Percentiles rank a stretch among this genome's conserved stretches.
phyloP scores from a whole-genome alignment of 1,284 basidiomycete genomes.

The Afroboletus lepidellus region DNA sequence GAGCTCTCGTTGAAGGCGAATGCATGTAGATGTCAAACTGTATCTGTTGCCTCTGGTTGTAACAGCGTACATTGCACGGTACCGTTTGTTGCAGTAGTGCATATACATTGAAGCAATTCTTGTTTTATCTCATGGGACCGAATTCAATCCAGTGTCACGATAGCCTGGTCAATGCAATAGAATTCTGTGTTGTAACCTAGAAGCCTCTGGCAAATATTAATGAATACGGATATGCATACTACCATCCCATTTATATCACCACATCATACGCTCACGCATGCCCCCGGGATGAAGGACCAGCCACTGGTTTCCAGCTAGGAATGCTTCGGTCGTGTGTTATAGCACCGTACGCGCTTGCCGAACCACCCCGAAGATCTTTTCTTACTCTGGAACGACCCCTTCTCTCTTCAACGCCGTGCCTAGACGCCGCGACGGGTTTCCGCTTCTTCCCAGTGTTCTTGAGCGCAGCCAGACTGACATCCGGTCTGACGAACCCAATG shows the following conservation, averaged over 20 bases:
- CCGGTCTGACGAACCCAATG: constrained; percentile 51
- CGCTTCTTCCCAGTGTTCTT: constrained; percentile 11
- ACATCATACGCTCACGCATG: constrained; percentile 6
- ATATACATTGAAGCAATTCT: neutral
- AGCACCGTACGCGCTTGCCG: constrained; percentile 22
- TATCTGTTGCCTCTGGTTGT: neutral
- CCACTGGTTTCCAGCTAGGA: constrained; percentile 8
- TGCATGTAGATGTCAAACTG: neutral
- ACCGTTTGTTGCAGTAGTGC: constrained; percentile 1
- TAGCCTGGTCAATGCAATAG: neutral
- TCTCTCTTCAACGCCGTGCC: constrained; percentile 31
- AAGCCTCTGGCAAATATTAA: constrained; percentile 16
- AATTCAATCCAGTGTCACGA: neutral
- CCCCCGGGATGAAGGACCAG: constrained; percentile 4
- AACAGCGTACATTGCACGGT: neutral
- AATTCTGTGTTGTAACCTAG: neutral
- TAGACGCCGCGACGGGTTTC: neutral
- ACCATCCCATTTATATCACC: neutral
- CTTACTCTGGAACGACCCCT: constrained; percentile 55
- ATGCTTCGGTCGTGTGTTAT: constrained; percentile 8
- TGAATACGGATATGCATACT: constrained; percentile 17
- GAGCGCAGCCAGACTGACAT: constrained; percentile 23
- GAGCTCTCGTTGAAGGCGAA: constrained; percentile 43
- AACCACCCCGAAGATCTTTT: constrained; percentile 48
- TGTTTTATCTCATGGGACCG: neutral